Evolutionary conservation across 2,329 filamentous ascomycete species (phyloP).

Genomic region (Epichloe bromicola): DNA sequence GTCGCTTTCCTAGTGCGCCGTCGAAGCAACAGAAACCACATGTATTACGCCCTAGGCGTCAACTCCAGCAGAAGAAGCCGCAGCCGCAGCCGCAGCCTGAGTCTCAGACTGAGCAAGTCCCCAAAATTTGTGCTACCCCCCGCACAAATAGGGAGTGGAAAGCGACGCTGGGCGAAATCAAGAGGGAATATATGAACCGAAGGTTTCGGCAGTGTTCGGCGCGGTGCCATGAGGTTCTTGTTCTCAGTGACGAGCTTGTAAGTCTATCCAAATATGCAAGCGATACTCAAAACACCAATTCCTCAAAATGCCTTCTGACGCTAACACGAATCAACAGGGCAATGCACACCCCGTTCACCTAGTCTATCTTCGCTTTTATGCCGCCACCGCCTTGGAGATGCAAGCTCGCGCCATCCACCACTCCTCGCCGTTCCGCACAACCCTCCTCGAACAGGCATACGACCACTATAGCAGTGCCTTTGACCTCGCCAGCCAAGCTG

Average conservation of each 20-base stretch:
- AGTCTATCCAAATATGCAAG: constrained; percentile 12
- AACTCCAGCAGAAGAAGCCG: neutral
- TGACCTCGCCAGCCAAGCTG: constrained; percentile 28
- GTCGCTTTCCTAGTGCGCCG: constrained; percentile 1
- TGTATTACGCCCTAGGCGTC: neutral
- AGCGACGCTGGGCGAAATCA: constrained; percentile 36
- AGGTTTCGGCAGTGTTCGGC: constrained; percentile 40
- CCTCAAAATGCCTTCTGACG: neutral
- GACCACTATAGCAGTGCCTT: constrained; percentile 38
- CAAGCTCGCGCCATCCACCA: constrained; percentile 36
- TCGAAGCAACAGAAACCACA: neutral
- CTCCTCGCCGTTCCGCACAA: constrained; percentile 31
- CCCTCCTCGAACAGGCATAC: constrained; percentile 37
- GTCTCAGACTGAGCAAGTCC: neutral
- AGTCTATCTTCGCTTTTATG: constrained; percentile 48
- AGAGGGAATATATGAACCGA: constrained; percentile 36
- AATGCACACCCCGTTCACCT: constrained; percentile 39
- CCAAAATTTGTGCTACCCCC: constrained; percentile 13
- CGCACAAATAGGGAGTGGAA: constrained; percentile 38
- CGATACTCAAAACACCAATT: neutral
- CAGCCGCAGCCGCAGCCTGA: neutral
- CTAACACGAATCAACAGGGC: constrained; percentile 11
- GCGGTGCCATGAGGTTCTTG: constrained; percentile 39
- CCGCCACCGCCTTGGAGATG: constrained; percentile 46
- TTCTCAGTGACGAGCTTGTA: constrained; percentile 32